Evolutionary conservation across 2,329 filamentous ascomycete species (phyloP).

Genomic region (Fusarium ambrosium): DNA sequence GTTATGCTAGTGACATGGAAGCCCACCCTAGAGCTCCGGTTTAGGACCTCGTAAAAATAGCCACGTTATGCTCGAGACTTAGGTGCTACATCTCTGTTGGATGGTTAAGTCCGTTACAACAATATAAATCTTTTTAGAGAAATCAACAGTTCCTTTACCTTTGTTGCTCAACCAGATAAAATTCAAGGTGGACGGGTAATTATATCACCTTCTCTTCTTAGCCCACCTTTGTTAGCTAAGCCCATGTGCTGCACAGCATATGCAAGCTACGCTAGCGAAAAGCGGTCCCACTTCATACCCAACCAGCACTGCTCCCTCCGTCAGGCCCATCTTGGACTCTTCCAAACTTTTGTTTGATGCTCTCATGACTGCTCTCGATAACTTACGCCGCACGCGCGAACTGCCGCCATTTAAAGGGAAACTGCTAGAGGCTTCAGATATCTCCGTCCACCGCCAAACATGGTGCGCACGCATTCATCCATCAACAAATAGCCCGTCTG

Average conservation of each 20-base stretch:
- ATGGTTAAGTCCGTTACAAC: neutral
- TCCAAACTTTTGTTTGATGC: neutral
- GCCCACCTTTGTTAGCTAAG: neutral
- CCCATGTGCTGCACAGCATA: neutral
- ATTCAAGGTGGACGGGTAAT: neutral
- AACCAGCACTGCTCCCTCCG: neutral
- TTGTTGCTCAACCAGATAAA: neutral
- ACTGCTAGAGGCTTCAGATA: neutral
- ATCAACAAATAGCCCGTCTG: too few relatives aligned
- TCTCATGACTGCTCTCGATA: neutral
- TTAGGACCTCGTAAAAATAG: neutral
- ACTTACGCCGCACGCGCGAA: neutral
- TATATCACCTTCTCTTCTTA: neutral
- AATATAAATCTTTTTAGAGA: neutral
- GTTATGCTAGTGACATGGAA: too few relatives aligned
- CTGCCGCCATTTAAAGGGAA: neutral
- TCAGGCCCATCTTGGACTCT: neutral
- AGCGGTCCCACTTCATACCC: neutral
- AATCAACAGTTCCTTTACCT: neutral
- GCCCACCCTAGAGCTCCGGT: neutral
- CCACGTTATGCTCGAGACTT: neutral
- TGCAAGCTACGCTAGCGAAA: neutral
- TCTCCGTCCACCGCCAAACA: neutral
- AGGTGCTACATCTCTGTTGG: neutral
- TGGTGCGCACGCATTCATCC: neutral